These are phyloP conservation scores for Monosporozyma unispora DNA, from an alignment of 805 yeast genomes.

Conservation along the genomic window DNA sequence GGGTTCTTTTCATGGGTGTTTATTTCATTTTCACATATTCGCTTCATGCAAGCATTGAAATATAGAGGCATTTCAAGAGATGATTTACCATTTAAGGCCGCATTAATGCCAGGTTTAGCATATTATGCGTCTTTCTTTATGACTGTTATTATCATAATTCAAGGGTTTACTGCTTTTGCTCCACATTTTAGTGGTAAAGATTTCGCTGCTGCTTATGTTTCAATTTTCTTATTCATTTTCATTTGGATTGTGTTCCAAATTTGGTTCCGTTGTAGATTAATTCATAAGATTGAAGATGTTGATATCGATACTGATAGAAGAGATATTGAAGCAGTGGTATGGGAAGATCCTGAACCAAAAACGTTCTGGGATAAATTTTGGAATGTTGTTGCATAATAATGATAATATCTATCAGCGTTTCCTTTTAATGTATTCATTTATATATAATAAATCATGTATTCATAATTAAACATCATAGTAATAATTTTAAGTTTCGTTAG, in stretches of 20 bases:
- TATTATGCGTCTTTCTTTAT: conserved; percentile 49
- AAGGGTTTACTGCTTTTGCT: conserved; percentile 59
- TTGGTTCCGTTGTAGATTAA: conserved; percentile 38
- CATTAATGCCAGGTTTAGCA: conserved; percentile 53
- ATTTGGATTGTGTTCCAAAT: conserved; percentile 48
- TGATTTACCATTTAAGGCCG: conserved; percentile 66
- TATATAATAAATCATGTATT: neutral
- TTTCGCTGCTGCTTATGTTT: conserved; percentile 65
- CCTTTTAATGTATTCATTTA: neutral
- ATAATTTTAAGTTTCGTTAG: neutral
- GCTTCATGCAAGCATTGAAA: conserved; percentile 60
- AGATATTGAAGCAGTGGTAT: conserved; percentile 48
- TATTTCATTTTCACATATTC: conserved; percentile 53
- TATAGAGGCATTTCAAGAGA: conserved; percentile 58
- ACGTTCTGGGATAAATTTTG: conserved; percentile 49
- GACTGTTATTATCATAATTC: conserved; percentile 49
- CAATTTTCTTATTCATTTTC: conserved; percentile 46
- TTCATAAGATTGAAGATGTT: conserved; percentile 25
- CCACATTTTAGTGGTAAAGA: conserved; percentile 37
- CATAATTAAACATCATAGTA: neutral
- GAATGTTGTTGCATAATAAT: conserved; percentile 32
- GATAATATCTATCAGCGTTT: neutral
- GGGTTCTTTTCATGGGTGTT: conserved; percentile 69
- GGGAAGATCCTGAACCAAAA: conserved; percentile 45
- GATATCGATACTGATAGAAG: conserved; percentile 51